Conservation (phyloP, 2,329 filamentous ascomycete genomes). For the Talaromyces albobiverticillius region DNA sequence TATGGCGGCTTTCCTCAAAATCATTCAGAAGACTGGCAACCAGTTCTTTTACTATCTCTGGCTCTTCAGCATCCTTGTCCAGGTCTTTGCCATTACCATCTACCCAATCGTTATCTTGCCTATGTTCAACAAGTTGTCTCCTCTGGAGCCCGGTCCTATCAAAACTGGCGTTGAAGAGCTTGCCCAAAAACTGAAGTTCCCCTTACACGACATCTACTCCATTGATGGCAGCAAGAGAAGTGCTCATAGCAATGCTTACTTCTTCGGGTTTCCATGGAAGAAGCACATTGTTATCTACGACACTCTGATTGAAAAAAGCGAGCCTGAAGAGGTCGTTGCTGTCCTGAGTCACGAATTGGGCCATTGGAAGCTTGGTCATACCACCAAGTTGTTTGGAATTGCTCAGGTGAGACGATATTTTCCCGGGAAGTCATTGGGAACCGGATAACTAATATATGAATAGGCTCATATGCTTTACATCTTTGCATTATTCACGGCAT, state of each 20-base stretch:
- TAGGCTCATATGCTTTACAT: constrained; percentile 94
- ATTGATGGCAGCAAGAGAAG: constrained; percentile 90
- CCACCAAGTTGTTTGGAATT: constrained; percentile 84
- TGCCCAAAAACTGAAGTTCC: constrained; percentile 81
- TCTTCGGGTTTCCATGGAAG: constrained; percentile 98
- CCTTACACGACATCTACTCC: constrained; percentile 86
- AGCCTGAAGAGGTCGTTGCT: constrained; percentile 87
- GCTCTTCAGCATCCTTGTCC: constrained; percentile 84
- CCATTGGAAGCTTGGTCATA: constrained; percentile 96
- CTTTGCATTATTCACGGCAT: constrained; percentile 93
- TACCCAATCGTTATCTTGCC: constrained; percentile 94
- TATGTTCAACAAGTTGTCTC: constrained; percentile 96
- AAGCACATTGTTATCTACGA: constrained; percentile 99
- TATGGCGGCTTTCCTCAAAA: constrained; percentile 86
- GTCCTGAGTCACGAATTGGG: constrained; percentile 94
- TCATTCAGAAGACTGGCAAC: constrained; percentile 89
- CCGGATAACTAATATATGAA: constrained; percentile 3
- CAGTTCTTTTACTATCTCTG: constrained; percentile 98
- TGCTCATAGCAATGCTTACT: constrained; percentile 89
- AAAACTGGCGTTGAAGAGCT: constrained; percentile 85
- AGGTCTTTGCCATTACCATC: constrained; percentile 92
- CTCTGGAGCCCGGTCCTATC: constrained; percentile 79
- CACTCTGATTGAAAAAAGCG: constrained; percentile 92
- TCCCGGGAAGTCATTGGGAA: constrained; percentile 5
- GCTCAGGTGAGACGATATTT: constrained; percentile 60